Base-by-base conservation (phyloP, 768 basidiomycete genomes). In the Leccinum disarticulatum region DNA sequence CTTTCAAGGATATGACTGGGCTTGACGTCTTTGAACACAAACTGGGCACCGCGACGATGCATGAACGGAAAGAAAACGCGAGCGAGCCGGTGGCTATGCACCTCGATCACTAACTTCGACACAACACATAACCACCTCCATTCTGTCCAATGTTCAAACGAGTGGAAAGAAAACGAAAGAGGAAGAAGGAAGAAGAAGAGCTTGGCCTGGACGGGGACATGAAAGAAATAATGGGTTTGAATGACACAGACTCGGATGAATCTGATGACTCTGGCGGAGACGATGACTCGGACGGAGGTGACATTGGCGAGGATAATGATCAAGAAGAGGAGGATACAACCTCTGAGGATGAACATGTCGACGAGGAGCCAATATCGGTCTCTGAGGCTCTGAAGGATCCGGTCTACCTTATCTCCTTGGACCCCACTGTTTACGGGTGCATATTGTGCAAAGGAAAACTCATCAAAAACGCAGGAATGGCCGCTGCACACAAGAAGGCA, bases 191-290 rank as follows among this genome's bases (percentile, higher is more conserved):
- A 63, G 87, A 88, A 61, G 86, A 87, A 69, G 81, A 83, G 54
- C 79, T 87, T 36, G 87, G 84, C 0, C 64, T 88, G 6, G 83
- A 88, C 58, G 82, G 80, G 35, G 86, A 86, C n/a, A 77, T 79
- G 76, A 88, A 81, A 67, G 83, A 83, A 52, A 68, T 84, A 36
- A 73, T 90, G 13, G 90, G 88, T 27, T 68, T 91, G 62, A 79
- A 90, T 46, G 87, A 91, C 64, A 88, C 88, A 1, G 87, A 91
- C 71, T 88, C 88, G 31, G 87, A 88, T 51, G 89, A 90, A 73
- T 70, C 81, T 66, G n/a, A n/a, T n/a, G n/a, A n/a, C n/a, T n/a
- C n/a, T n/a, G n/a, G n/a, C n/a, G n/a, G n/a, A n/a, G n/a, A n/a
- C n/a, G 80, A 80, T 13, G 67, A 66, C 19, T 67, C 55, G 28